Conservation (phyloP, 2,329 filamentous ascomycete genomes). For the Pseudocercospora pini-densiflorae region DNA sequence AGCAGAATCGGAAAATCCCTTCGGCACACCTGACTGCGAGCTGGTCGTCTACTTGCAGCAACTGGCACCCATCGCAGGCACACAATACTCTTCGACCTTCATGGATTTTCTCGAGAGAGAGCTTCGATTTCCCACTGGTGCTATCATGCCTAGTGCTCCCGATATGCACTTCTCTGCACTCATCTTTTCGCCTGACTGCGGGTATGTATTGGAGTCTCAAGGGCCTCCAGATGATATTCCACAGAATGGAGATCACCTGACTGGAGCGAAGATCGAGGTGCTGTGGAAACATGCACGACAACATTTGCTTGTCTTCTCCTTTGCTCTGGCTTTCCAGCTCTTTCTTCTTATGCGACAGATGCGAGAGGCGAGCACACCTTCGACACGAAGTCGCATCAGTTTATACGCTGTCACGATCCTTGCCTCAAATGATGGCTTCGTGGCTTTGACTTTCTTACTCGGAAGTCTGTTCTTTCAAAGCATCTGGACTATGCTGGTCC, state of each 20-base stretch:
- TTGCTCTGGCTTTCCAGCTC: conserved; percentile 58
- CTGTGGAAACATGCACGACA: conserved; percentile 52
- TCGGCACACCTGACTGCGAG: conserved; percentile 79
- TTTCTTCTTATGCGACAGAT: conserved; percentile 64
- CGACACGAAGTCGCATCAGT: conserved; percentile 66
- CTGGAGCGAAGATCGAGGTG: conserved; percentile 62
- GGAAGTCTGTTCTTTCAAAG: conserved; percentile 60
- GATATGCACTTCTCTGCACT: conserved; percentile 63
- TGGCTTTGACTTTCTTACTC: conserved; percentile 58
- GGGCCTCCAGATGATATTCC: conserved; percentile 60
- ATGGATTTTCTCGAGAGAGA: conserved; percentile 62
- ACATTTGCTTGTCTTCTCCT: conserved; percentile 58
- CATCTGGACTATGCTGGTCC: conserved; percentile 60
- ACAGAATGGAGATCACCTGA: conserved; percentile 57
- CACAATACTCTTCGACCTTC: conserved; percentile 35
- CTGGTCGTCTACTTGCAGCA: conserved; percentile 86
- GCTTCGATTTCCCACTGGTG: conserved; percentile 62
- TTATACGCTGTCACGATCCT: conserved; percentile 67
- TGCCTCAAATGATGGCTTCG: conserved; percentile 64
- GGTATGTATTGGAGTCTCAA: conserved; percentile 67
- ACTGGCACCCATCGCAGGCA: conserved; percentile 33
- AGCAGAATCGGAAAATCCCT: conserved; percentile 60
- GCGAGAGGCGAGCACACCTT: conserved; percentile 67
- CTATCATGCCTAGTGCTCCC: conserved; percentile 56
- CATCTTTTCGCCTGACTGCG: conserved; percentile 69